Evolutionary conservation across 164 flowering plant species (phyloP), one percentile per base, ranked within the genome.

Genomic region (Annona squamosa): DNA sequence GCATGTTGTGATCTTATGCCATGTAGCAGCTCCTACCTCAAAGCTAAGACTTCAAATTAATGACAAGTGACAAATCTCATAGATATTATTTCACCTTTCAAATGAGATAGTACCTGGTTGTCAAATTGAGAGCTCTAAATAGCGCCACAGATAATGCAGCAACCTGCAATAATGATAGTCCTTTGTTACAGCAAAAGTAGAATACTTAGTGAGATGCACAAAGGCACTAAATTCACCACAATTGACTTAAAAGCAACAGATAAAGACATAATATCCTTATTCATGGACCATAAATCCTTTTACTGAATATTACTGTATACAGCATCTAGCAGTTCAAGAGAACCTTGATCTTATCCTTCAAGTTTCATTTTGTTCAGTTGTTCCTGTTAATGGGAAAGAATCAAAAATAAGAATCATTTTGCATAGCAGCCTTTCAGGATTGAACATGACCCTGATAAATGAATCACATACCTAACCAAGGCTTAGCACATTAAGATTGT

Each of bases 121-220:
- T 84, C 61, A 94, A 83, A 73, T 87, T 86, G 77, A 92, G 81
- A 79, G 97, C 97, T 85, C 99, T 90, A 72, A 91, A 90, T 13
- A 94, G 81, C 73, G 94, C 92, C 80, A 94, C 99, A 65, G 91
- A 88, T 73, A 92, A 76, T 62, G 97, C 97, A 80, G 87, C 89
- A 83, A 94, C 83, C 99, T 94, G 97, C 79, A 85, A 76, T 37
- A 61, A 19, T 79, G 73, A 74, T 4, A 4, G 47, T 62, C 26
- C 26, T 65, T n/a, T 61, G 4, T 79, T 70, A 65, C 61, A 5
- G 47, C 44, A 4, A 62, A 26, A 69, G 18, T 3, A 5, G 52
- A 52, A 64, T 37, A 7, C 9, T 13, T 18, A 57, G 68, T 2
- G 37, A 41, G 10, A n/a, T 52, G 44, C n/a, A 48, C 42, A 2